phyloP scores from a whole-genome alignment of 768 basidiomycete genomes.

The Panus rudis region DNA sequence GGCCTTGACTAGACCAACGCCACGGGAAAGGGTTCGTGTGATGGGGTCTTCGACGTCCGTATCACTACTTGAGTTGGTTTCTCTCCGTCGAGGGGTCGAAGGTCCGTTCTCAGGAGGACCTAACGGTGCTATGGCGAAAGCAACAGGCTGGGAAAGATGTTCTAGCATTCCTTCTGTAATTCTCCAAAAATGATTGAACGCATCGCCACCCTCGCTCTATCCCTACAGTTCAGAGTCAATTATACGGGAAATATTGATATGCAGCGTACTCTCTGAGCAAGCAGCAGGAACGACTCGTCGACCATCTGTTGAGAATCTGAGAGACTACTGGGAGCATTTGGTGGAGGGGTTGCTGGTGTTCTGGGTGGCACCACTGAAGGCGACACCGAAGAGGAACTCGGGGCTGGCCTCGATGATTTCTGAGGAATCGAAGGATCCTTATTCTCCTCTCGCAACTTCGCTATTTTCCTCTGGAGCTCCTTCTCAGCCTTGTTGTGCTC shows the following conservation, averaged over 20 bases:
- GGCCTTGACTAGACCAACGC: slow-evolving; percentile 24
- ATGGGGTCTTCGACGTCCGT: slow-evolving; percentile 63
- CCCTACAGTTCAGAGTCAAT: not conserved
- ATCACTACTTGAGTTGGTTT: slow-evolving; percentile 55
- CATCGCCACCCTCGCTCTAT: slow-evolving; percentile 63
- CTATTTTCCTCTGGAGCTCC: slow-evolving; percentile 66
- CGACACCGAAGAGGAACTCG: slow-evolving; percentile 8
- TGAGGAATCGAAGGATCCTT: slow-evolving; percentile 73
- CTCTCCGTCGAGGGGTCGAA: slow-evolving; percentile 28
- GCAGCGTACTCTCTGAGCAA: slow-evolving; percentile 64
- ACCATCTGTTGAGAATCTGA: slow-evolving; percentile 48
- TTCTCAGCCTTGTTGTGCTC: slow-evolving; percentile 66
- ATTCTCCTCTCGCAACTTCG: slow-evolving; percentile 66
- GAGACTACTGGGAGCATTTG: slow-evolving; percentile 42
- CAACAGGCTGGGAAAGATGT: slow-evolving; percentile 75
- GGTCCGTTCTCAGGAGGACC: slow-evolving; percentile 33
- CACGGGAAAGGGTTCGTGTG: slow-evolving; percentile 47
- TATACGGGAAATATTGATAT: not conserved
- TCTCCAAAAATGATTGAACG: slow-evolving; percentile 86
- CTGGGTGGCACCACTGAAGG: slow-evolving; percentile 18
- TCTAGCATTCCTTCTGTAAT: slow-evolving; percentile 84
- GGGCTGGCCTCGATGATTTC: slow-evolving; percentile 28
- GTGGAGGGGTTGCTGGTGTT: slow-evolving; percentile 39
- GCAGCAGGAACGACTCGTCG: slow-evolving; percentile 85
- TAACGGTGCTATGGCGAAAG: slow-evolving; percentile 77